Evolutionary conservation across 345 rosid genomes (phyloP).

Genomic region (Hibiscus syriacus): DNA sequence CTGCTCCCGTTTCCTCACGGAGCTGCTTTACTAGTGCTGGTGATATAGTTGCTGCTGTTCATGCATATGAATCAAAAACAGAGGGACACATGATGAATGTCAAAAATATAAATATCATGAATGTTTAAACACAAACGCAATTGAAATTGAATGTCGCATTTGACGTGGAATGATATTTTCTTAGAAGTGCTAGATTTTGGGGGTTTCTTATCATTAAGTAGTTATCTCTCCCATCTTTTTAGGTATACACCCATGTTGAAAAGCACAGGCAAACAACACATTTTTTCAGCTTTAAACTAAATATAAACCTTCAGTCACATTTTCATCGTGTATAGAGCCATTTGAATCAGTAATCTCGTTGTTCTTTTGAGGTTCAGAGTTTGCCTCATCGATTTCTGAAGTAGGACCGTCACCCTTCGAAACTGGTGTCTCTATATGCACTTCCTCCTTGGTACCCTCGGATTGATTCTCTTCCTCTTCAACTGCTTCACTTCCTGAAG

Average conservation of each 20-base stretch:
- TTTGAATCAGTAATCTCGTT: slow-evolving; percentile 26
- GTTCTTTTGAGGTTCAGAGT: slow-evolving; percentile 28
- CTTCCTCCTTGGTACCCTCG: slow-evolving; percentile 30
- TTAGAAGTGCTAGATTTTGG: background rate
- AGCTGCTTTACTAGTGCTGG: slow-evolving; percentile 91
- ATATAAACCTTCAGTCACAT: slow-evolving; percentile 35
- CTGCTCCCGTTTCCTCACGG: slow-evolving; percentile 94
- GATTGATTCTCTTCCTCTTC: slow-evolving; percentile 31
- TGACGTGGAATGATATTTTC: too few relatives aligned
- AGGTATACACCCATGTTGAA: background rate
- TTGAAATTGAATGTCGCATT: too few relatives aligned
- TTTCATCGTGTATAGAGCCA: slow-evolving; percentile 23
- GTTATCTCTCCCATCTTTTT: too few relatives aligned
- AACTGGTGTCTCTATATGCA: slow-evolving; percentile 32
- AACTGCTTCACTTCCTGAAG: slow-evolving; percentile 30
- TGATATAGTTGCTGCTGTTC: slow-evolving; percentile 46
- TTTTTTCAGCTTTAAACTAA: background rate
- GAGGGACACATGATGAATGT: background rate
- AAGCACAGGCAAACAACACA: background rate
- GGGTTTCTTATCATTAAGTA: background rate
- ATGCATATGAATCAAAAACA: slow-evolving; percentile 1
- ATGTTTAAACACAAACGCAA: background rate
- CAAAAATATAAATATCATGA: background rate
- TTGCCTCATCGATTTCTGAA: slow-evolving; percentile 27
- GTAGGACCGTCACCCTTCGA: slow-evolving; percentile 25